Percentiles rank a stretch among this genome's conserved stretches.
phyloP scores from a whole-genome alignment of 345 rosid species.

The Citrus cavaleriei region DNA sequence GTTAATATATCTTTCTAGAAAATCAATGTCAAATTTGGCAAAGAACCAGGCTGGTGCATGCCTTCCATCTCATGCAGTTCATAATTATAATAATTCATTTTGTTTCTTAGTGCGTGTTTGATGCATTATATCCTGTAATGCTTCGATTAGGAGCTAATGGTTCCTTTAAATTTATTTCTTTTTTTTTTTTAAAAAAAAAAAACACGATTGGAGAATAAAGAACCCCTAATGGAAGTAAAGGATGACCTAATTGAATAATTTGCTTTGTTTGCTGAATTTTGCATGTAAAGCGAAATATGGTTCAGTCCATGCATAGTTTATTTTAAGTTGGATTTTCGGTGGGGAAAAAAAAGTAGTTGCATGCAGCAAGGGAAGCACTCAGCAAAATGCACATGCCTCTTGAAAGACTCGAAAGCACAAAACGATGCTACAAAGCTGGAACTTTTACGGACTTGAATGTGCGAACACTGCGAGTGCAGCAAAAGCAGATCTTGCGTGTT shows the following conservation, averaged over 20 bases:
- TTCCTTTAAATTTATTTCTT: not conserved
- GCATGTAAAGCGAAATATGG: not conserved
- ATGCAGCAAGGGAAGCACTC: not conserved
- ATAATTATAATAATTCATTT: no score
- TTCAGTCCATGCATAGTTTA: not conserved
- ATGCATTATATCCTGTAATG: not conserved
- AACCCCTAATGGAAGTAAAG: not conserved
- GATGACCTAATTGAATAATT: not conserved
- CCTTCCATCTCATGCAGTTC: not conserved
- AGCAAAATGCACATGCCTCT: not conserved
- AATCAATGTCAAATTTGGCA: not conserved
- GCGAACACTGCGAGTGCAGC: not conserved
- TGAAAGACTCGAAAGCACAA: not conserved
- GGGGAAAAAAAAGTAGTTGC: not conserved
- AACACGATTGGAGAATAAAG: not conserved
- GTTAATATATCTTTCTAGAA: slow-evolving; percentile 11
- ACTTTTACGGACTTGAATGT: no score
- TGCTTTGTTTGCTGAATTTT: not conserved
- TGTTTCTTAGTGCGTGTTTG: not conserved
- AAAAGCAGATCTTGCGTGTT: not conserved
- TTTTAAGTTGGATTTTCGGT: not conserved
- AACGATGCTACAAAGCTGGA: no score
- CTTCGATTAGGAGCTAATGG: not conserved
- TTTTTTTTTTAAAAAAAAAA: no score
- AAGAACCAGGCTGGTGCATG: not conserved